Evolutionary conservation across 331 rosid species (phyloP).

Genomic region (Prunus yedoensis): DNA sequence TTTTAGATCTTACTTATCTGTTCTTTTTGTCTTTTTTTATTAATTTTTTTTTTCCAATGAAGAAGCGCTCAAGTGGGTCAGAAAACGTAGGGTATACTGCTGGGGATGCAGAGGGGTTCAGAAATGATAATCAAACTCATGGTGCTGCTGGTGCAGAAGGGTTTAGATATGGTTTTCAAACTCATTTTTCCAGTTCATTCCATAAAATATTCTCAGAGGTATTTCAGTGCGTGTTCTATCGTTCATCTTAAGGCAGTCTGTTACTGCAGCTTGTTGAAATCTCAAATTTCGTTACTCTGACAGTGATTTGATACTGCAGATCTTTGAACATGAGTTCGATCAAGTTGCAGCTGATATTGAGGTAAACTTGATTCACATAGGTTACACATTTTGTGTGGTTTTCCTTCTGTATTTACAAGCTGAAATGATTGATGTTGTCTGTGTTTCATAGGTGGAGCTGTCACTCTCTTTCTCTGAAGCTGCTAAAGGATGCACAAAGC

Average conservation of each 20-base stretch:
- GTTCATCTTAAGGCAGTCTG: background rate
- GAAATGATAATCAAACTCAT: constrained; percentile 35
- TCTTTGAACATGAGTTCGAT: constrained; percentile 69
- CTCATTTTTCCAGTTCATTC: constrained; percentile 87
- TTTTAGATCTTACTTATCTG: constrained; percentile 29
- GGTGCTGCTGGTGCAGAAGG: constrained; percentile 38
- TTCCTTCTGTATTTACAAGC: constrained; percentile 23
- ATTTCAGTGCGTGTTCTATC: constrained; percentile 9
- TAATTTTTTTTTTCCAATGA: constrained; percentile 23
- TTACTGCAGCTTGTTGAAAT: background rate
- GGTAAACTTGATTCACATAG: constrained; percentile 41
- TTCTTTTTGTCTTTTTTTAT: constrained; percentile 19
- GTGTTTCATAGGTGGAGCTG: constrained; percentile 59
- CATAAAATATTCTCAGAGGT: constrained; percentile 91
- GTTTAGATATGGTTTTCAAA: constrained; percentile 51
- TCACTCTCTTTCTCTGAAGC: constrained; percentile 82
- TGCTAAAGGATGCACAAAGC: constrained; percentile 75
- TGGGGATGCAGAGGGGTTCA: constrained; percentile 60
- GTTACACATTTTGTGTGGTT: constrained; percentile 19
- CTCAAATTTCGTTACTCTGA: background rate
- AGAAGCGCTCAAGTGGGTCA: constrained; percentile 47
- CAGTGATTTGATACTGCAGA: constrained; percentile 46
- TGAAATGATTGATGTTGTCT: constrained; percentile 17
- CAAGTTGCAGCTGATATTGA: constrained; percentile 66
- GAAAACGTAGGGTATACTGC: constrained; percentile 47